A percentile compares a stretch with the other conserved stretches of the same genome.
Evolutionary conservation across 2,329 filamentous ascomycete species (phyloP).

Genomic region (Colletotrichum coccodes): DNA sequence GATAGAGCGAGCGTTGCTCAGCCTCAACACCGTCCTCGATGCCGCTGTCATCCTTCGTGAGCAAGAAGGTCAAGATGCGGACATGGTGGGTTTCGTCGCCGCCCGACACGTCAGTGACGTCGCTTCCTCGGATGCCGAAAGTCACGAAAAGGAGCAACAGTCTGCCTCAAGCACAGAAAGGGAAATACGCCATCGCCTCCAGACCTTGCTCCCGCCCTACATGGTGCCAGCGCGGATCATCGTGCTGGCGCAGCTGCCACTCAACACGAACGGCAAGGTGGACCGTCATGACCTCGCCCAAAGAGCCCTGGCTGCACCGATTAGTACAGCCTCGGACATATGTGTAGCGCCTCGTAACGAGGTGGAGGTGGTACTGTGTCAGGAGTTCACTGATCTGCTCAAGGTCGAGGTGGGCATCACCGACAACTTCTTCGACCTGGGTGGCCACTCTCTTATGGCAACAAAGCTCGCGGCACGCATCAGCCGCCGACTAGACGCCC

Average conservation of each 20-base stretch:
- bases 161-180: not conserved
- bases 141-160: not conserved
- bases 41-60: slow-evolving; percentile 33
- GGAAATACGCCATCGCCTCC: not conserved
- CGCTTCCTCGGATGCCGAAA: not conserved
- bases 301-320: not conserved
- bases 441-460: slow-evolving; percentile 30
- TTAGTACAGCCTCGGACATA: too few relatives aligned
- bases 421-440: slow-evolving; percentile 34
- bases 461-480: slow-evolving; percentile 10
- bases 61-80: not conserved
- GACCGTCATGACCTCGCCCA: slow-evolving; percentile 30
- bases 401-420: slow-evolving; percentile 14
- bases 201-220: slow-evolving; percentile 28
- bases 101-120: not conserved
- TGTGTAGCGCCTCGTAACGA: slow-evolving; percentile 23
- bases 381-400: slow-evolving; percentile 16
- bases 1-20: slow-evolving; percentile 37
- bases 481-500: slow-evolving; percentile 8
- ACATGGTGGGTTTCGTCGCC: not conserved
- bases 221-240: slow-evolving; percentile 39
- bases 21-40: slow-evolving; percentile 29
- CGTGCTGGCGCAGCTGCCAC: slow-evolving; percentile 38
- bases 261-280: slow-evolving; percentile 39
- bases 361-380: slow-evolving; percentile 32